Conservation (phyloP, 441 rosid genomes). For the Populus hybrid region DNA sequence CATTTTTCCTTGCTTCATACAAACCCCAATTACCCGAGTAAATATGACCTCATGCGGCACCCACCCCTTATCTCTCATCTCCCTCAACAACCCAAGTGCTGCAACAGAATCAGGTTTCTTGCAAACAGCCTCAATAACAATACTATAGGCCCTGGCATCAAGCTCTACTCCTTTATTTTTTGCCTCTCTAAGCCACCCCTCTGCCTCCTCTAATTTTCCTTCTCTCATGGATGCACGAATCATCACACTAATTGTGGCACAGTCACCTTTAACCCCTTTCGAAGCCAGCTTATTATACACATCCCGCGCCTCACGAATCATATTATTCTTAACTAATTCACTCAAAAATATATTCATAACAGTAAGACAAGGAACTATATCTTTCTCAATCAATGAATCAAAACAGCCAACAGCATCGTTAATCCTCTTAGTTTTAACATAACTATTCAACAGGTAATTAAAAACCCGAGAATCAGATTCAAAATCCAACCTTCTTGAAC, state of each 20-base stretch:
- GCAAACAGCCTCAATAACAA: conserved; percentile 49
- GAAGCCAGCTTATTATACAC: conserved; percentile 44
- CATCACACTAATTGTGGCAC: conserved; percentile 34
- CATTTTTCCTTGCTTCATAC: conserved; percentile 52
- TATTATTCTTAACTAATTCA: conserved; percentile 34
- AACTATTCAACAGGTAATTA: conserved; percentile 53
- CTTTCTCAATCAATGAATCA: conserved; percentile 36
- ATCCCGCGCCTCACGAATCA: conserved; percentile 37
- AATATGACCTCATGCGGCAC: conserved; percentile 40
- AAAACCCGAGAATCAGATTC: conserved; percentile 33
- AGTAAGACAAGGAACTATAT: conserved; percentile 30
- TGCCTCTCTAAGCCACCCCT: conserved; percentile 38
- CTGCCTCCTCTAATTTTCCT: conserved; percentile 43
- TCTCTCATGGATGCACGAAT: conserved; percentile 57
- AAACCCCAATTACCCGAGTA: conserved; percentile 52
- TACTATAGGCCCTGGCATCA: conserved; percentile 37
- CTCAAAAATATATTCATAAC: conserved; percentile 36
- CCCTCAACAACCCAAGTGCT: conserved; percentile 48
- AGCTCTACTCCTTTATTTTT: conserved; percentile 47
- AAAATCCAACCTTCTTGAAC: conserved; percentile 35
- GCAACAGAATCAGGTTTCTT: conserved; percentile 31
- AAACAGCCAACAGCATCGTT: conserved; percentile 45
- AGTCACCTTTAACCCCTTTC: conserved; percentile 46
- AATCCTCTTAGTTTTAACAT: conserved; percentile 33
- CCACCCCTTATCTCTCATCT: conserved; percentile 54